phyloP scores from a whole-genome alignment of 2,329 filamentous ascomycete species.

The Beauveria sp. region DNA sequence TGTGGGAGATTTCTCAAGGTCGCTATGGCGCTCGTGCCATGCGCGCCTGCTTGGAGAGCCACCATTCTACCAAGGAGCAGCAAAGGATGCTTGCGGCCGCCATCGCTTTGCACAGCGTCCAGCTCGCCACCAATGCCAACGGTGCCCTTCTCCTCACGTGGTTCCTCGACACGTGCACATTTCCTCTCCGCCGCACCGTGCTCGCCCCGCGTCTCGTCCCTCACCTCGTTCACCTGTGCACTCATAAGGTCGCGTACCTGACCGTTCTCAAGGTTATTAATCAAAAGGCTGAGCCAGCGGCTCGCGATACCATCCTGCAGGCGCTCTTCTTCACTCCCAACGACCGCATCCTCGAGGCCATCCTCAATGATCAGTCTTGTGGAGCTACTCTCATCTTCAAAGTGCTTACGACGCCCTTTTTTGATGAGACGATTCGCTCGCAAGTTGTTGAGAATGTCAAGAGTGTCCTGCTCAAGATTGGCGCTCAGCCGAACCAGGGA shows the following conservation, averaged over 20 bases:
- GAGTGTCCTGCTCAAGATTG: constrained; percentile 78
- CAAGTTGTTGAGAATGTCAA: constrained; percentile 91
- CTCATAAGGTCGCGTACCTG: constrained; percentile 95
- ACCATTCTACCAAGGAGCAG: constrained; percentile 90
- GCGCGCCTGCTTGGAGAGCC: constrained; percentile 93
- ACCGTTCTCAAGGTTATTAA: constrained; percentile 98
- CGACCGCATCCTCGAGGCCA: constrained; percentile 80
- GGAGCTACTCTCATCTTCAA: constrained; percentile 97
- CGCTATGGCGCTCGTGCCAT: constrained; percentile 92
- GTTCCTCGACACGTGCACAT: constrained; percentile 97
- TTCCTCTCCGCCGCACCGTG: constrained; percentile 83
- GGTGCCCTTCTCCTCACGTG: constrained; percentile 89
- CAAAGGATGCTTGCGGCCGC: constrained; percentile 89
- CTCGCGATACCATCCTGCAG: constrained; percentile 79
- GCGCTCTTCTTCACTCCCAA: constrained; percentile 88
- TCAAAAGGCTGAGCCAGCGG: constrained; percentile 88
- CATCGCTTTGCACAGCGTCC: constrained; percentile 93
- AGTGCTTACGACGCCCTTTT: constrained; percentile 93
- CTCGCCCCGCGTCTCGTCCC: constrained; percentile 87
- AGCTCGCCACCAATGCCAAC: constrained; percentile 92
- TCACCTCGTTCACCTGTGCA: constrained; percentile 89
- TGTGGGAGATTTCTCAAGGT: constrained; percentile 91
- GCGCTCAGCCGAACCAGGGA: constrained; percentile 87
- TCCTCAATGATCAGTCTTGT: constrained; percentile 83
- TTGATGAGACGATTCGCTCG: constrained; percentile 80